These are phyloP conservation scores for Huntiella abstrusa DNA, from an alignment of 2,329 filamentous ascomycete species.

Conservation along the genomic window DNA sequence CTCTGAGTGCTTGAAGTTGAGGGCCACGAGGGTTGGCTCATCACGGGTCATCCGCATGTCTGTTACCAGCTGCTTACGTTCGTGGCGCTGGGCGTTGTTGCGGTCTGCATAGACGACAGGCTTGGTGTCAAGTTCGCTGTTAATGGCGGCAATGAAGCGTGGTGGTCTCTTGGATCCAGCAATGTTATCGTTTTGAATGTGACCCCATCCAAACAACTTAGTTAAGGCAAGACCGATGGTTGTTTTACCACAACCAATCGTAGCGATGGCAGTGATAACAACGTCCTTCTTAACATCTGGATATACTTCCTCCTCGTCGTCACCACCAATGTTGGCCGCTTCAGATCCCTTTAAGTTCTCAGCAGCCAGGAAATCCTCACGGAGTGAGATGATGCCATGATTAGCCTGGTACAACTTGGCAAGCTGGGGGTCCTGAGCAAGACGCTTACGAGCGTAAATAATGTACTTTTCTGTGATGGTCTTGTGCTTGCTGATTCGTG, in stretches of 20 bases:
- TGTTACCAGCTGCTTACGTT: slow-evolving; percentile 70
- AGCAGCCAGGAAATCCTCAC: slow-evolving; percentile 69
- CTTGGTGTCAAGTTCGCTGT: slow-evolving; percentile 41
- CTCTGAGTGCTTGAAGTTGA: slow-evolving; percentile 76
- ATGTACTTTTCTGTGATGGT: slow-evolving; percentile 87
- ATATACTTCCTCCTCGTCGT: slow-evolving; percentile 26
- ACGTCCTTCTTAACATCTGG: slow-evolving; percentile 44
- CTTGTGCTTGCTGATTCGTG: slow-evolving; percentile 69
- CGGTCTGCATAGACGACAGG: slow-evolving; percentile 75
- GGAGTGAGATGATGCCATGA: slow-evolving; percentile 83
- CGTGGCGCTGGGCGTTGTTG: slow-evolving; percentile 80
- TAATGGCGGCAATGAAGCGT: slow-evolving; percentile 55
- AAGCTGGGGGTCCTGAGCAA: slow-evolving; percentile 49
- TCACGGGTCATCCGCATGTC: slow-evolving; percentile 49
- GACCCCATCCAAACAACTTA: slow-evolving; percentile 77
- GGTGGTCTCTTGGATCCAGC: slow-evolving; percentile 50
- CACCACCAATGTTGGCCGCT: slow-evolving; percentile 55
- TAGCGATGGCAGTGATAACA: slow-evolving; percentile 77
- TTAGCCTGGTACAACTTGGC: slow-evolving; percentile 62
- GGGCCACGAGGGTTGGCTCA: slow-evolving; percentile 55
- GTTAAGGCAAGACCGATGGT: slow-evolving; percentile 68
- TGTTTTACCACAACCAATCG: slow-evolving; percentile 92
- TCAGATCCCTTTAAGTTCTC: slow-evolving; percentile 77
- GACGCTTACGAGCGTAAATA: slow-evolving; percentile 54
- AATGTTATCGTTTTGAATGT: slow-evolving; percentile 95